phyloP scores from a whole-genome alignment of 257 asterid species.

The Buddleja alternifolia region DNA sequence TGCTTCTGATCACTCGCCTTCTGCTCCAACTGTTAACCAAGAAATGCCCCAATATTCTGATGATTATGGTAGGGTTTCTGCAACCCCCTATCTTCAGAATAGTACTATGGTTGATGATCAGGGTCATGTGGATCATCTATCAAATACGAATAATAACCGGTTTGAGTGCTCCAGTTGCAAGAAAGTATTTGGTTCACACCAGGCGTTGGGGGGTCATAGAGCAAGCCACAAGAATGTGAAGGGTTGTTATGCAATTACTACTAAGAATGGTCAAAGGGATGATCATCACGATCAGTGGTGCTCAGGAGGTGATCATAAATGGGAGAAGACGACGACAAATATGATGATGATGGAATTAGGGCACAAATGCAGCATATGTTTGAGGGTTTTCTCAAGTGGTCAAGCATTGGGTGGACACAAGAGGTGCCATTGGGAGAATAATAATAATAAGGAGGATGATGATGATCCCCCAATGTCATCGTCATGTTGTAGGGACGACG shows the following conservation, averaged over 20 bases:
- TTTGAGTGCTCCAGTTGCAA: constrained; percentile 87
- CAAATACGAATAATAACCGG: constrained; percentile 2
- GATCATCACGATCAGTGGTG: neutral
- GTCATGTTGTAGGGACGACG: no score
- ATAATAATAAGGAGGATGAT: constrained; percentile 32
- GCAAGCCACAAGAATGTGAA: constrained; percentile 90
- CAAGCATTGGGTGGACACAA: constrained; percentile 86
- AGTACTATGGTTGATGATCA: no score
- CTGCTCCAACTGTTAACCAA: constrained; percentile 28
- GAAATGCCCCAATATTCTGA: constrained; percentile 23
- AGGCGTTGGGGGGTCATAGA: constrained; percentile 84
- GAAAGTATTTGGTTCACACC: constrained; percentile 81
- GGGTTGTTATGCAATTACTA: constrained; percentile 75
- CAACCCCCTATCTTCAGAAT: no score
- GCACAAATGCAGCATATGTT: constrained; percentile 68
- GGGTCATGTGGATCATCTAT: no score
- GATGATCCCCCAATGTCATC: neutral
- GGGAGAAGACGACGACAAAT: constrained; percentile 15
- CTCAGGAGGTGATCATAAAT: no score
- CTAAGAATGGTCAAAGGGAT: constrained; percentile 40
- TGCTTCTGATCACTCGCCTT: constrained; percentile 24
- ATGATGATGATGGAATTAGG: constrained; percentile 3
- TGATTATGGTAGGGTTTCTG: constrained; percentile 2
- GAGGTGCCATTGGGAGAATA: constrained; percentile 85
- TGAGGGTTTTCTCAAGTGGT: constrained; percentile 74